Percentiles rank a stretch among this genome's conserved stretches.
Evolutionary conservation across 2,329 filamentous ascomycete genomes (phyloP).

Genomic region (Paracorniculantispora psalliotae): DNA sequence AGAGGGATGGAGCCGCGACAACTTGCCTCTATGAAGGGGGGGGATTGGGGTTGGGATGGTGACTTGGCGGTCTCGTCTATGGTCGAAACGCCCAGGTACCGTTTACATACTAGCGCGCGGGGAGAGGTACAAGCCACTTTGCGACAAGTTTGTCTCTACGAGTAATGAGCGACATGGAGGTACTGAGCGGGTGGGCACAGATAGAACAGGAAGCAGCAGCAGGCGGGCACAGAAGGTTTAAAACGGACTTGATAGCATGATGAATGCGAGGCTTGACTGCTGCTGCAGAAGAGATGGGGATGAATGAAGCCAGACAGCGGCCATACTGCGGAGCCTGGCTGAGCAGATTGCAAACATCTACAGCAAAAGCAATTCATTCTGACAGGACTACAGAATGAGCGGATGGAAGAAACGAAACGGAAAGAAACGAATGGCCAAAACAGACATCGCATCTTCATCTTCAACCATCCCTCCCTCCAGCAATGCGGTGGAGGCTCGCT

Average conservation of each 20-base stretch:
- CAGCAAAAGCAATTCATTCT: background rate
- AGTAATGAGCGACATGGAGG: slow-evolving; percentile 1
- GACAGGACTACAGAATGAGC: too few relatives aligned
- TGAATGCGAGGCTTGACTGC: too few relatives aligned
- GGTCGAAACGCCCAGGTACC: background rate
- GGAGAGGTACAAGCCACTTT: background rate
- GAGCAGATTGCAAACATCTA: background rate
- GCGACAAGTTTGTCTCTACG: background rate
- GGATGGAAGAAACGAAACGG: too few relatives aligned
- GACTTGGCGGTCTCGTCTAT: background rate
- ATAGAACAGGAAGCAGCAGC: background rate
- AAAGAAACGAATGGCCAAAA: background rate
- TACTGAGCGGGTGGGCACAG: background rate
- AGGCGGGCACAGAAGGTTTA: background rate
- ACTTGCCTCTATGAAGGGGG: background rate
- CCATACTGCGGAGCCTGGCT: too few relatives aligned
- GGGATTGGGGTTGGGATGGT: background rate
- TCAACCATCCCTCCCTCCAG: too few relatives aligned
- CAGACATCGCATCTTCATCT: too few relatives aligned
- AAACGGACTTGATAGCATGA: too few relatives aligned
- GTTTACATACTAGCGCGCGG: slow-evolving; percentile 3
- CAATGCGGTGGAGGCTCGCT: background rate
- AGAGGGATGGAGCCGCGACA: background rate
- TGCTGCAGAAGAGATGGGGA: too few relatives aligned
- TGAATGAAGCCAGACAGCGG: too few relatives aligned